Evolutionary conservation across 1,284 basidiomycete species (phyloP), one percentile per base, ranked within the genome.

Genomic region (Rhizoctonia solani): DNA sequence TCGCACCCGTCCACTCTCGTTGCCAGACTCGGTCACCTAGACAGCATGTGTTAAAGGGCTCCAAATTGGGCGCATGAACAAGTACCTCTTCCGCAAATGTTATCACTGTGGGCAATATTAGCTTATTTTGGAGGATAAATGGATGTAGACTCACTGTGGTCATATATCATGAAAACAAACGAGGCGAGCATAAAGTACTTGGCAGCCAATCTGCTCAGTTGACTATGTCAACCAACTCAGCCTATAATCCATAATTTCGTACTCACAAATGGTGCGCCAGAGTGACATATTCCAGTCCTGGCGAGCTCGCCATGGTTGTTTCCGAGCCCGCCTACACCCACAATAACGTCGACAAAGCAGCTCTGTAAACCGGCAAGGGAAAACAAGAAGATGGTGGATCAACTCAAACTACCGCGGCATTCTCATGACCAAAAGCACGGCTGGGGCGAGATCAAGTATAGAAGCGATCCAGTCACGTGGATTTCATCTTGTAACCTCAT

Each of bases 171-270:
- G 13, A 66, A 25, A 9, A 66, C 63, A n/a, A 66, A 66, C 3
- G 63, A 54, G 6, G 63, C 63, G 13, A 66, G 63, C 63, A 66
- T 66, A 29, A 66, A 66, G 39, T 66, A 66, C 19, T 66, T 66
- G 11, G 41, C 63, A 34, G 63, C 63, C 37, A 54, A 21, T 47
- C 63, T 66, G 30, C 4, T 8, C 37, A 39, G 27, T 37, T 5
- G 9, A 30, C n/a, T n/a, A n/a, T n/a, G 16, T 46, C 46, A 14
- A n/a, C 6, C 47, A 19, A 50, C 32, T 5, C 13, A 34, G 27
- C 19, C 16, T 8, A 8, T 23, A 13, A 23, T 13, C 19, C 21
- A 6, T 13, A n/a, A 25, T 29, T 13, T 4, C 23, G 14, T 8
- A 54, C 63, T 66, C 34, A 66, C 63, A 66, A 54, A 42, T 46